phyloP scores from a whole-genome alignment of 441 rosid species.

The Capsella rubella region DNA sequence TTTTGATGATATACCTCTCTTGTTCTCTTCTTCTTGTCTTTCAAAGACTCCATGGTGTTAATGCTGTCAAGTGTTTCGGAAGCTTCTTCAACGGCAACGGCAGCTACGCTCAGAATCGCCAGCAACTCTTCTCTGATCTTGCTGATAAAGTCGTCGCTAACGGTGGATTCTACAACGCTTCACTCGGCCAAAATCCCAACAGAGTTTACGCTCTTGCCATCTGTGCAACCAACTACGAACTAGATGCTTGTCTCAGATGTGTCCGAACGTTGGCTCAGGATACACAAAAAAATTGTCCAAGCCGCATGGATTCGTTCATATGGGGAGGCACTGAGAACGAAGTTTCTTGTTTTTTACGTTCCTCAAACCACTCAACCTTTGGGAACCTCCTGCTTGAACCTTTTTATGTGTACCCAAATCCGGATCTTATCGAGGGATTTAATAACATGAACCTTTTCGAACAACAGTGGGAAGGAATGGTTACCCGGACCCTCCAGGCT shows the following conservation, averaged over 20 bases:
- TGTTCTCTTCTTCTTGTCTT: not conserved
- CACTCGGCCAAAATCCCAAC: conserved; percentile 22
- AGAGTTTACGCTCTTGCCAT: conserved; percentile 37
- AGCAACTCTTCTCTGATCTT: conserved; percentile 24
- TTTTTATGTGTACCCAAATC: not conserved
- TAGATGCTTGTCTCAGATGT: conserved; percentile 12
- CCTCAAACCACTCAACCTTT: conserved; percentile 27
- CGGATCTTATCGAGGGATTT: not conserved
- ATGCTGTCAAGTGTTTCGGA: not conserved
- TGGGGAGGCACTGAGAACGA: conserved; percentile 18
- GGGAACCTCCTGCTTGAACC: conserved; percentile 19
- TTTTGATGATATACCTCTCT: not conserved
- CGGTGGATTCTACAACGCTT: conserved; percentile 45
- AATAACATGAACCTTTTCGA: conserved; percentile 33
- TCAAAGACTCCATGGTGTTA: not conserved
- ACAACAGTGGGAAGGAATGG: conserved; percentile 31
- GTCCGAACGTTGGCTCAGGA: not conserved
- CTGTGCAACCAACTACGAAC: conserved; percentile 26
- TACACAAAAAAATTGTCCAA: not conserved
- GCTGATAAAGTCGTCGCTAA: conserved; percentile 22
- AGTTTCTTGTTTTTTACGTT: conserved; percentile 34
- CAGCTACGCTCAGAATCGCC: not conserved
- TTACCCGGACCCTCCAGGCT: conserved; percentile 13
- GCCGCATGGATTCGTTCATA: conserved; percentile 21
- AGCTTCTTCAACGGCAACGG: not conserved